phyloP scores from a whole-genome alignment of 495 filamentous ascomycete genomes.

The Polyplosphaeria fusca region DNA sequence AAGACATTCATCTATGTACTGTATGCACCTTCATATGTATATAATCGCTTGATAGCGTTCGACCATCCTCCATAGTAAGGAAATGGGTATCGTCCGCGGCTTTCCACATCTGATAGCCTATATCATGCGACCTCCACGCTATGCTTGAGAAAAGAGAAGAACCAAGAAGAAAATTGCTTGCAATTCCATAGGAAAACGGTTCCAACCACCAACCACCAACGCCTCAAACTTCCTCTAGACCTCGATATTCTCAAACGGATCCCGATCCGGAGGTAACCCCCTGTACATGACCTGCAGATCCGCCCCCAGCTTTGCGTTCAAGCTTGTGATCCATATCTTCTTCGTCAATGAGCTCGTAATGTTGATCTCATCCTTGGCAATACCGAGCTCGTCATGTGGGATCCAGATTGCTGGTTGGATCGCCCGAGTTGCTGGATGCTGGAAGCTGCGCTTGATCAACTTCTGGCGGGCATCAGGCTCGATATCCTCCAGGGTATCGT shows the following conservation, averaged over 20 bases:
- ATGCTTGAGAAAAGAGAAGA: not conserved
- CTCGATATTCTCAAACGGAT: slow-evolving; percentile 35
- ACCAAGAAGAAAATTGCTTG: not conserved
- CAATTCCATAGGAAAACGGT: not conserved
- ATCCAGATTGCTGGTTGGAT: slow-evolving; percentile 91
- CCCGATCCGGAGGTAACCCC: slow-evolving; percentile 79
- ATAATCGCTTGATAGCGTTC: not conserved
- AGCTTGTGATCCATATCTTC: slow-evolving; percentile 91
- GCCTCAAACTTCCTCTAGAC: slow-evolving; percentile 12
- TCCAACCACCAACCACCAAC: not conserved
- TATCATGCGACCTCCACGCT: not conserved
- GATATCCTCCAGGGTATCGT: slow-evolving; percentile 91
- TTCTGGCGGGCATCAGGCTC: slow-evolving; percentile 86
- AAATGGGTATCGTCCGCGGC: not conserved
- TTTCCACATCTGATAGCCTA: too few relatives aligned
- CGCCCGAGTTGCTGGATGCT: slow-evolving; percentile 83
- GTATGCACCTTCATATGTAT: too few relatives aligned
- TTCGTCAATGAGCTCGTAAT: slow-evolving; percentile 72
- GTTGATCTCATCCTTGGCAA: slow-evolving; percentile 86
- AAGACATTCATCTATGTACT: too few relatives aligned
- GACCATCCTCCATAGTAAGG: not conserved
- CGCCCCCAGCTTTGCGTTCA: slow-evolving; percentile 80
- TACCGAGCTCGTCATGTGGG: slow-evolving; percentile 82
- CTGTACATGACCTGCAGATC: slow-evolving; percentile 84
- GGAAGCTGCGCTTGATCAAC: slow-evolving; percentile 83